phyloP scores from a whole-genome alignment of 2,329 filamentous ascomycete genomes.

The Simplicillium sp. region DNA sequence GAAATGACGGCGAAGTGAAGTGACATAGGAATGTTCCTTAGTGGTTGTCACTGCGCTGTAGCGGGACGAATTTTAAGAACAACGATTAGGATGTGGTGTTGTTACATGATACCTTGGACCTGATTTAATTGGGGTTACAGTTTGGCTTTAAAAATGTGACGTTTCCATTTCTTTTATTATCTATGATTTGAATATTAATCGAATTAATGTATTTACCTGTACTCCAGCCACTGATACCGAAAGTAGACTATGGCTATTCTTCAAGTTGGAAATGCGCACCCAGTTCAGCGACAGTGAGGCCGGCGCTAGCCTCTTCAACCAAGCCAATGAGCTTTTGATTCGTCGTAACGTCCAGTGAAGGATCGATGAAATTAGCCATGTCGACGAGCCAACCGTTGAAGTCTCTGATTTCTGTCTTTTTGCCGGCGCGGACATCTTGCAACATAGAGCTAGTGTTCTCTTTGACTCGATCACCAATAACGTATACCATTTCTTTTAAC shows the following conservation, averaged over 20 bases:
- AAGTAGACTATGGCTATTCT: no score
- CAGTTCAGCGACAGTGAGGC: no score
- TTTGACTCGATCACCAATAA: constrained; percentile 35
- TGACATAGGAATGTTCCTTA: no score
- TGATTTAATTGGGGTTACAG: neutral
- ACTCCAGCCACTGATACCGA: no score
- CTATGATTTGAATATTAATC: no score
- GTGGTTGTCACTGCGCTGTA: no score
- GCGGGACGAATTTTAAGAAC: constrained; percentile 16
- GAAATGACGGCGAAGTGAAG: no score
- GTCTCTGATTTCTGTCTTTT: constrained; percentile 44
- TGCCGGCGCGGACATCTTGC: constrained; percentile 44
- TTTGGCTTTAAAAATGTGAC: neutral
- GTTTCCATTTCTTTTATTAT: neutral
- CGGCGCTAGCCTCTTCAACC: constrained; percentile 21
- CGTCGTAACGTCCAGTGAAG: constrained; percentile 21
- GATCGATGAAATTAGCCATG: constrained; percentile 28
- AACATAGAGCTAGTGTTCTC: constrained; percentile 54
- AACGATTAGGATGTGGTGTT: constrained; percentile 6
- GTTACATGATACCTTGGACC: neutral
- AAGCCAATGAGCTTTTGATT: constrained; percentile 33
- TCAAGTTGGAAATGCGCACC: no score
- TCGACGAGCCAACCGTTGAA: constrained; percentile 52
- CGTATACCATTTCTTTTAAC: constrained; percentile 35
- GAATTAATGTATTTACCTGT: no score